Evolutionary conservation across 2,329 filamentous ascomycete species (phyloP).

Genomic region (Teratosphaeria gauchensis): DNA sequence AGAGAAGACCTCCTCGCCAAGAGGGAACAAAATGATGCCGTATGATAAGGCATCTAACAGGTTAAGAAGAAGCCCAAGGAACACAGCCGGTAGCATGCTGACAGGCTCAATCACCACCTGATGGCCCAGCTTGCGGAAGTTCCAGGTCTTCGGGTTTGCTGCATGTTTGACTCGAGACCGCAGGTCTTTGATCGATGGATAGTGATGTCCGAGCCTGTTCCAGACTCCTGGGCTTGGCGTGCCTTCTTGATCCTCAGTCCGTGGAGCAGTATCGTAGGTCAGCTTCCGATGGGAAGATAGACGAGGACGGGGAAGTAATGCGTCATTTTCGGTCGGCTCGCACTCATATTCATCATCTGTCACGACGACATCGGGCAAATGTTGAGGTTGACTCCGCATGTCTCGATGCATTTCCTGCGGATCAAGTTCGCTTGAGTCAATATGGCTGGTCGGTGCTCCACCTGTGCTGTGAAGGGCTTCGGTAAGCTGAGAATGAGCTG

Average conservation of each 20-base stretch:
- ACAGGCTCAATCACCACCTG: conserved; percentile 56
- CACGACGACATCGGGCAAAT: conserved; percentile 20
- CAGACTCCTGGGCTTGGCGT: conserved; percentile 13
- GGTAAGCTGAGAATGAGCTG: conserved; percentile 5
- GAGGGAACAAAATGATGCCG: conserved; percentile 79
- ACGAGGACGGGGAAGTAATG: conserved; percentile 28
- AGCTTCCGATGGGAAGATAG: conserved; percentile 14
- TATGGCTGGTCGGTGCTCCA: not conserved
- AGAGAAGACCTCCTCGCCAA: conserved; percentile 77
- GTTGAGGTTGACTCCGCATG: not conserved
- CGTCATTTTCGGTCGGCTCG: conserved; percentile 18
- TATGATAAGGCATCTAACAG: conserved; percentile 93
- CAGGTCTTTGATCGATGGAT: conserved; percentile 14
- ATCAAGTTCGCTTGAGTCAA: not conserved
- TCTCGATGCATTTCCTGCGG: not conserved
- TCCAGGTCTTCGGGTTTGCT: conserved; percentile 61
- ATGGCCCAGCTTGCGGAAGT: conserved; percentile 55
- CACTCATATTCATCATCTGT: conserved; percentile 13
- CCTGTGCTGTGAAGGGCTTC: conserved; percentile 2
- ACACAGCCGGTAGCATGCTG: conserved; percentile 70
- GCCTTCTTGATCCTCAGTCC: conserved; percentile 17
- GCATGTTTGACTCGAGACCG: conserved; percentile 16
- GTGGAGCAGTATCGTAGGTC: conserved; percentile 10
- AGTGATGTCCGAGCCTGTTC: conserved; percentile 21
- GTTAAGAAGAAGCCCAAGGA: conserved; percentile 82